phyloP scores from a whole-genome alignment of 2,329 filamentous ascomycete genomes.

The Madurella fahalii region DNA sequence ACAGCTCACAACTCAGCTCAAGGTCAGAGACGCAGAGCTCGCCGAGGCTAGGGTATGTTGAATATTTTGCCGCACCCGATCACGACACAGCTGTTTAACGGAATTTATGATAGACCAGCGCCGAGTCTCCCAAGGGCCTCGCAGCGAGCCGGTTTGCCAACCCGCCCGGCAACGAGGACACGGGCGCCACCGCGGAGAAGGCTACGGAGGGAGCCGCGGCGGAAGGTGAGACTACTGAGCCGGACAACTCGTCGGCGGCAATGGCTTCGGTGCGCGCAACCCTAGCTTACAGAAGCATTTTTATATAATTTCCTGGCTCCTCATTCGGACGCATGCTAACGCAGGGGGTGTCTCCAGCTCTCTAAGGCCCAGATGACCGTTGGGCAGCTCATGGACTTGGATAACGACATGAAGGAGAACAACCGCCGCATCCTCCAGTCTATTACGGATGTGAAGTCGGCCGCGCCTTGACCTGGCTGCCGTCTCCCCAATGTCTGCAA shows the following conservation, averaged over 20 bases:
- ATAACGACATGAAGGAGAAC: conserved; percentile 29
- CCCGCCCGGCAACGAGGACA: conserved; percentile 29
- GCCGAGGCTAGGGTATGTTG: conserved; percentile 54
- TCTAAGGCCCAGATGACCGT: conserved; percentile 30
- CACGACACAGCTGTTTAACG: neutral
- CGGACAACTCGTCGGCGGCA: conserved; percentile 60
- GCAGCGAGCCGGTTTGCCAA: conserved; percentile 51
- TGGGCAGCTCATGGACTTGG: conserved; percentile 29
- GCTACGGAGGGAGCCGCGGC: conserved; percentile 34
- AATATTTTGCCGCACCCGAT: neutral
- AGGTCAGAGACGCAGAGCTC: conserved; percentile 61
- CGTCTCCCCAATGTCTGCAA: neutral
- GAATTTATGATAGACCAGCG: conserved; percentile 41
- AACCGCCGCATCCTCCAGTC: conserved; percentile 27
- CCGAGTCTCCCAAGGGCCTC: conserved; percentile 46
- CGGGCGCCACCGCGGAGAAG: conserved; percentile 31
- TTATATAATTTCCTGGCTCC: conserved; percentile 25
- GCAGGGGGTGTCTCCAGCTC: conserved; percentile 24
- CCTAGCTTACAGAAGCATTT: conserved; percentile 36
- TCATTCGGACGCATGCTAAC: conserved; percentile 17
- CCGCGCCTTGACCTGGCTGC: neutral
- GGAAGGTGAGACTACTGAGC: conserved; percentile 57
- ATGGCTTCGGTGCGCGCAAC: conserved; percentile 62
- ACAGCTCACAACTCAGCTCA: conserved; percentile 52
- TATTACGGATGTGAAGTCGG: conserved; percentile 25